Evolutionary conservation across 495 filamentous ascomycete species (phyloP).

Genomic region (Trichoderma virens): DNA sequence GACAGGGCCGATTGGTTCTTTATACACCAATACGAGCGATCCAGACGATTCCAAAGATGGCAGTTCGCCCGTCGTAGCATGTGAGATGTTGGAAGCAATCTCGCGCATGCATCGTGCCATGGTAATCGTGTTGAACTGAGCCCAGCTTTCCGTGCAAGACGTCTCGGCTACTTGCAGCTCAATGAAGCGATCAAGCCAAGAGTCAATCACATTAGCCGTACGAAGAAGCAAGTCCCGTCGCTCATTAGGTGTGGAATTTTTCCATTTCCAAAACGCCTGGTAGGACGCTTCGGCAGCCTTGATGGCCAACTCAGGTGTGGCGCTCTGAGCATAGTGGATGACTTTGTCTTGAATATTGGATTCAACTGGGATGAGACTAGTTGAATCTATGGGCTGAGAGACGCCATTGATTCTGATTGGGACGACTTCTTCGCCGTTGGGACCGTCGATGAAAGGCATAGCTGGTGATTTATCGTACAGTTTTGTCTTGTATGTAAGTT

Average conservation of each 20-base stretch:
- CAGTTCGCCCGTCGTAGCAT: background rate
- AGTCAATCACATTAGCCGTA: background rate
- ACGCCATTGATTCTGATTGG: background rate
- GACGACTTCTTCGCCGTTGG: background rate
- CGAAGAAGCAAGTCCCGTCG: background rate
- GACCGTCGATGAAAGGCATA: background rate
- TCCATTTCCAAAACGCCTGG: background rate
- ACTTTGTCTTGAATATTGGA: background rate
- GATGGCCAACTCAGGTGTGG: background rate
- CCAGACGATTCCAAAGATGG: background rate
- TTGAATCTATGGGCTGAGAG: background rate
- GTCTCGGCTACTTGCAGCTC: background rate
- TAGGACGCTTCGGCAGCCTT: background rate
- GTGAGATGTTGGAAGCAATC: background rate
- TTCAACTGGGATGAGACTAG: background rate
- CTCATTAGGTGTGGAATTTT: background rate
- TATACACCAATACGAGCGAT: background rate
- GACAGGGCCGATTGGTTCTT: background rate
- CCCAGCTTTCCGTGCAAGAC: background rate
- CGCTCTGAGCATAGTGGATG: background rate
- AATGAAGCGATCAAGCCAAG: background rate
- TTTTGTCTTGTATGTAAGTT: too few species aligned
- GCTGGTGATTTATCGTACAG: background rate
- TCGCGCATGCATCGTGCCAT: background rate
- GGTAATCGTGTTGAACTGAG: background rate